Base-by-base conservation (phyloP, 805 yeast species). In the Sungouiozyma intestinalis region DNA sequence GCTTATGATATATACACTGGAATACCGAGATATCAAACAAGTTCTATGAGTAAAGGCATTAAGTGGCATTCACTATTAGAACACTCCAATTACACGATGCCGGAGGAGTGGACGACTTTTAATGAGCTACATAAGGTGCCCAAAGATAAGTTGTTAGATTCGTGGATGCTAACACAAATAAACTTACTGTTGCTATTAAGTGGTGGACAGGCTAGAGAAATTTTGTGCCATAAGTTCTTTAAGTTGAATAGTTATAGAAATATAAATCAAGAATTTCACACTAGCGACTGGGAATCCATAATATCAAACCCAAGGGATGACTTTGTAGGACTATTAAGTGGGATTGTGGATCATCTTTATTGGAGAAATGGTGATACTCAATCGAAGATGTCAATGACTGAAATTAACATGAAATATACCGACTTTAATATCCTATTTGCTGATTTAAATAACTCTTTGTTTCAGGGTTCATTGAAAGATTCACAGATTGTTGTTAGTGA, bases 131-230 rank as follows among this genome's bases (percentile, higher is more conserved):
- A 48, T 40, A 51, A 50, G 35, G 39, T 50, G 4, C 46, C 42
- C 48, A 3, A 42, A 50, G 15, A 56, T 60, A 36, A 42, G 49
- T 4, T 51, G 39, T 16, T 62, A 0, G 55, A 57, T 13, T 54
- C 59, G 14, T 67, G 77, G 74, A 51, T 66, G 15, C 68, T 67
- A n/a, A 64, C 66, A 33, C 54, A 73, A 1, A 53, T 65, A 3
- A 61, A 77, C 40, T 42, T 76, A 35, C 48, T 66, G 7, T 57
- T 64, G 7, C 55, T 79, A 8, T 63, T 73, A 18, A 49, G 55
- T 7, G 57, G 57, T 7, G 78, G 81, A 1, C 72, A 72, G 43
- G 51, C 84, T 2, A 66, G 88, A 45, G 90, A 83, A 54, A 54
- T 82, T 13, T 53, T 73, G 36, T 71, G 76, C n/a, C 79, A 77